Evolutionary conservation across 164 flowering plant genomes (phyloP).

Genomic region (Brasenia schreberi): DNA sequence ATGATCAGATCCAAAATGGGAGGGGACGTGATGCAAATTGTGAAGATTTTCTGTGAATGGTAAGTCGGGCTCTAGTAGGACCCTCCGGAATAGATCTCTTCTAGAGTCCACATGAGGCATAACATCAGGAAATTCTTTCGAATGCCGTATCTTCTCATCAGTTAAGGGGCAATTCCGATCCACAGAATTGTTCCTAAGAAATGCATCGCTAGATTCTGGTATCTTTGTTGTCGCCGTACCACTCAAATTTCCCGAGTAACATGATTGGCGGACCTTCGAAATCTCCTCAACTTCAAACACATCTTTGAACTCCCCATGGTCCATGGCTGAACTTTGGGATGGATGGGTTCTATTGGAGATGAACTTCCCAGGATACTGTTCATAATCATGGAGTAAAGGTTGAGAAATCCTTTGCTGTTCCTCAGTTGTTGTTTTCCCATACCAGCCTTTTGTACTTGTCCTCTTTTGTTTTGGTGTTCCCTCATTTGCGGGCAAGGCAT

Average conservation of each 20-base stretch:
- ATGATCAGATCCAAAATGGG: constrained; percentile 19
- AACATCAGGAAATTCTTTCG: constrained; percentile 57
- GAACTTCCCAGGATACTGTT: background rate
- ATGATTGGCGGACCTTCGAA: constrained; percentile 13
- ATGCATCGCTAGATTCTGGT: constrained; percentile 33
- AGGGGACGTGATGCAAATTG: constrained; percentile 27
- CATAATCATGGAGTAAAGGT: background rate
- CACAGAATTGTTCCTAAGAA: constrained; percentile 41
- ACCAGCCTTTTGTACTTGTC: constrained; percentile 16
- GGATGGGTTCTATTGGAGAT: constrained; percentile 19
- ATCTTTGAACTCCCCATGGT: constrained; percentile 67
- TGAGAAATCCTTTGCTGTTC: constrained; percentile 11
- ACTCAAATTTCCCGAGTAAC: constrained; percentile 6
- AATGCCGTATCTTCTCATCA: constrained; percentile 39
- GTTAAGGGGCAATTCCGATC: constrained; percentile 51
- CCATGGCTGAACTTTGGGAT: constrained; percentile 26
- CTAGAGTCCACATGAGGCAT: constrained; percentile 51
- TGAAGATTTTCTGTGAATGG: constrained; percentile 54
- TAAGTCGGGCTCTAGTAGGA: constrained; percentile 67
- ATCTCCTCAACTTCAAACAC: constrained; percentile 64
- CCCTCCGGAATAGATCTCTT: constrained; percentile 48
- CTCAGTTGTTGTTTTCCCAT: constrained; percentile 10
- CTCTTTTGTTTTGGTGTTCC: constrained; percentile 21
- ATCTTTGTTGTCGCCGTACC: constrained; percentile 12
- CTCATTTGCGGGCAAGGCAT: constrained; percentile 52